Evolutionary conservation across 352 stramenopile genomes (phyloP).

Genomic region (Phytophthora hibernalis): DNA sequence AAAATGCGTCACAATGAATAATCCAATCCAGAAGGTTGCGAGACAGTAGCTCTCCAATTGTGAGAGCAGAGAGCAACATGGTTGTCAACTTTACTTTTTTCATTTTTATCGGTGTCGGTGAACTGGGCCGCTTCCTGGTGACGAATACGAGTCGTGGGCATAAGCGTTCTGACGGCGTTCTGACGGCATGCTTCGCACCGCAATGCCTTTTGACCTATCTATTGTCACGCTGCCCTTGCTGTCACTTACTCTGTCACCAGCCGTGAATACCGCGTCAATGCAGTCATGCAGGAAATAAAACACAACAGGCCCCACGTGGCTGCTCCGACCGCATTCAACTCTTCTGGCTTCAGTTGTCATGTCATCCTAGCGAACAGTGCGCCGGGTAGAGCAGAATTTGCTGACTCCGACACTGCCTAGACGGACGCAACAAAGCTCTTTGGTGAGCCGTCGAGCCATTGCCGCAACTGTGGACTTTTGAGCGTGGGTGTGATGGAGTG

Average conservation of each 20-base stretch:
- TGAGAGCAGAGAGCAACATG: background rate
- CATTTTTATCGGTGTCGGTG: slow-evolving; percentile 34
- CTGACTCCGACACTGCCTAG: slow-evolving; percentile 42
- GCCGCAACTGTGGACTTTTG: slow-evolving; percentile 83
- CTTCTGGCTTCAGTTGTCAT: background rate
- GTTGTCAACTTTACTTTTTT: slow-evolving; percentile 29
- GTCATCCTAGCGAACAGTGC: slow-evolving; percentile 5
- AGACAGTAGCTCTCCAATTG: background rate
- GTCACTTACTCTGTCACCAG: slow-evolving; percentile 5
- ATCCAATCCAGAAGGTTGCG: background rate
- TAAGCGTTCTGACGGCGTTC: slow-evolving; percentile 21
- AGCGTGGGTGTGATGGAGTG: slow-evolving; percentile 88
- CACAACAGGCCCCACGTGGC: slow-evolving; percentile 10
- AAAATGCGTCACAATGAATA: slow-evolving; percentile 1
- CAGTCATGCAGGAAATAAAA: slow-evolving; percentile 35
- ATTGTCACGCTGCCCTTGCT: background rate
- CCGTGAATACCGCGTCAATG: slow-evolving; percentile 27
- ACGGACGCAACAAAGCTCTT: slow-evolving; percentile 87
- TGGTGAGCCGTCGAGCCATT: slow-evolving; percentile 85
- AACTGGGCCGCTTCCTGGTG: slow-evolving; percentile 8
- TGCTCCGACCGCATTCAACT: slow-evolving; percentile 13
- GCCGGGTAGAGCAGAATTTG: slow-evolving; percentile 26
- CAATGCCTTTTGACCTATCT: slow-evolving; percentile 13
- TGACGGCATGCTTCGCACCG: slow-evolving; percentile 19
- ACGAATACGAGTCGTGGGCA: background rate